Evolutionary conservation across 23 red algal species (phyloP).

Genomic region (Gracilaria gracilis): DNA sequence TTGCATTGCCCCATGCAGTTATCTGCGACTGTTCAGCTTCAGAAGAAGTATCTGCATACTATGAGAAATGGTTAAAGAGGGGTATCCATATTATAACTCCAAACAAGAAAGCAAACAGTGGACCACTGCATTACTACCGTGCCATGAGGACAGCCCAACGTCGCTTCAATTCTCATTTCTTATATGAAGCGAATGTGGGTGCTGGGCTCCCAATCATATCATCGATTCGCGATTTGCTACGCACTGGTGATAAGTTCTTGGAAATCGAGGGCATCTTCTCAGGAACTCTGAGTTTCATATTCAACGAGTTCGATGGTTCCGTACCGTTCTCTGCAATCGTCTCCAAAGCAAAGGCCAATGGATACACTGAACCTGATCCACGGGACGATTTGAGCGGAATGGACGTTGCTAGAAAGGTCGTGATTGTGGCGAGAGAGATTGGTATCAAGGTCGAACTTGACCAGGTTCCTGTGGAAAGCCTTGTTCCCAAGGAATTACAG

Average conservation of each 20-base stretch:
- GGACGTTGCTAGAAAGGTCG: slow-evolving; percentile 96
- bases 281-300: slow-evolving; percentile 96
- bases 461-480: slow-evolving; percentile 81
- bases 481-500: slow-evolving; percentile 82
- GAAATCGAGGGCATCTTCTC: slow-evolving; percentile 96
- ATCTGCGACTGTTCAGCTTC: slow-evolving; percentile 97
- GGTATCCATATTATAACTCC: slow-evolving; percentile 96
- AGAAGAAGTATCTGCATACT: slow-evolving; percentile 81
- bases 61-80: slow-evolving; percentile 80
- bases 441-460: slow-evolving; percentile 85
- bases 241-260: slow-evolving; percentile 93
- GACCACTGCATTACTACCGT: slow-evolving; percentile 69
- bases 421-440: slow-evolving; percentile 95
- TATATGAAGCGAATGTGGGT: slow-evolving; percentile 99
- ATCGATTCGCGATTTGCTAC: slow-evolving; percentile 90
- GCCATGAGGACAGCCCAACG: slow-evolving; percentile 83
- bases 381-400: slow-evolving; percentile 93
- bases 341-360: slow-evolving; percentile 79
- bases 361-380: slow-evolving; percentile 98
- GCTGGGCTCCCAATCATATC: slow-evolving; percentile 97
- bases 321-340: slow-evolving; percentile 89
- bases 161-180: slow-evolving; percentile 94
- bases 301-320: slow-evolving; percentile 93
- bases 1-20: slow-evolving; percentile 90
- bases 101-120: slow-evolving; percentile 97